Base-by-base conservation (phyloP, 1,139 yeast genomes). In the Yamadazyma sp. region DNA sequence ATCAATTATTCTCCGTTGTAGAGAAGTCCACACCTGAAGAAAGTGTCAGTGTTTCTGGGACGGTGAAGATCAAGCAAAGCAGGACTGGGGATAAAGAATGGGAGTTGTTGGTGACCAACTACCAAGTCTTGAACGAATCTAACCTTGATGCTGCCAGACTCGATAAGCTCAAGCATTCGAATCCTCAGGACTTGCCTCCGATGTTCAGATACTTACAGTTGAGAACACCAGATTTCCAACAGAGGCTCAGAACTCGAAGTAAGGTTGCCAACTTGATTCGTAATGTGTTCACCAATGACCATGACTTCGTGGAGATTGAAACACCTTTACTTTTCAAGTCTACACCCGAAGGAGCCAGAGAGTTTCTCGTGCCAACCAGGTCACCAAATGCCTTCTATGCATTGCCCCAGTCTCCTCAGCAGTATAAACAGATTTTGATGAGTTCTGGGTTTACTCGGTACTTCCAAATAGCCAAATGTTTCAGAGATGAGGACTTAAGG, bases 341-440 rank as follows among this genome's bases (percentile, higher is more conserved):
- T 1, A 92, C 98, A 0, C 98, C 98, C 0, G 99, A 92, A 62
- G 99, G 99, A 9, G 98, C 99, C 1, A 72, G 95, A 31, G 99
- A 92, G 61, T 92, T 92, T 56, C 63, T 94, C 39, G 98, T 92
- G 0, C 98, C 98, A 0, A 88, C 97, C 0, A 73, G 98, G 47
- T 63, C 73, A 14, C 61, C 66, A 4, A 69, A 75, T 10, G 65
- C 73, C 3, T 87, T 87, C 59, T 92, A 91, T 58, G 97, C 98
- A 0, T 69, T 92, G 31, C 97, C 98, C 0, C 99, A 92, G 61
- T 87, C 96, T 17, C 99, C 99, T 0, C 99, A 92, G 56, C 98
- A 92, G 57, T 92, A 91, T 56, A 92, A 94, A 57, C 98, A 92
- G 62, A 70, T 92, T 28, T 66, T 92, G 31, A 92, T 92, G 92